Base-by-base conservation (phyloP, 805 yeast genomes). In the Schwanniomyces polymorphus region DNA sequence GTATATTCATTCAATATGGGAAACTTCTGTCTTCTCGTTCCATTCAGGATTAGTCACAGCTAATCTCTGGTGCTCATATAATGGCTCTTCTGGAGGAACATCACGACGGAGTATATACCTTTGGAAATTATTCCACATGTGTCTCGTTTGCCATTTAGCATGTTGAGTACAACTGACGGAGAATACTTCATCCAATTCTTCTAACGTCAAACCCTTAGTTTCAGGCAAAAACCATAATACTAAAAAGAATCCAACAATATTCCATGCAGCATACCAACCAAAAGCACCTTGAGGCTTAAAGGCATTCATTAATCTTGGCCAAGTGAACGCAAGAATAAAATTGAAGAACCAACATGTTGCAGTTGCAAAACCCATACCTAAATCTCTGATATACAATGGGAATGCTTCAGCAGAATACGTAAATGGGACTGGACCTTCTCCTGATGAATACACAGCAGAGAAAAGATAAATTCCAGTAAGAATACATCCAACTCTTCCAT, bases 181-280 rank as follows among this genome's bases (percentile, higher is more conserved):
- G 60, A 86, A 87, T 14, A 86, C 87, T 42, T 82, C 84, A 60
- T 86, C 92, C 60, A 86, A 74, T 64, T 86, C 90, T 66, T 87
- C 94, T 57, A 86, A 76, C 0, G 92, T 84, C 52, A 83, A 76
- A 28, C 81, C 82, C 81, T 81, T 41, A 27, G 53, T 38, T 18
- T 44, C 50, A 6, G 48, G 48, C 34, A 41, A 42, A 21, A 49
- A 69, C 76, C 85, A 83, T 44, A 86, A 74, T 5, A 85, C 85
- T 56, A 86, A 52, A 64, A 81, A 79, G 68, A 81, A 82, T 0
- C 85, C 86, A 41, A 80, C 64, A 46, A 81, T 55, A 63, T 86
- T 86, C 89, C 91, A 84, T 12, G 84, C 92, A 0, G 91, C 92
- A 60, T 86, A 88, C 78, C 83, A 88, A n/a, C 91, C 89, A 61